Evolutionary conservation across 768 basidiomycete genomes (phyloP), one percentile per base, ranked within the genome.

Genomic region (Rhodotorula kratochvilovae): DNA sequence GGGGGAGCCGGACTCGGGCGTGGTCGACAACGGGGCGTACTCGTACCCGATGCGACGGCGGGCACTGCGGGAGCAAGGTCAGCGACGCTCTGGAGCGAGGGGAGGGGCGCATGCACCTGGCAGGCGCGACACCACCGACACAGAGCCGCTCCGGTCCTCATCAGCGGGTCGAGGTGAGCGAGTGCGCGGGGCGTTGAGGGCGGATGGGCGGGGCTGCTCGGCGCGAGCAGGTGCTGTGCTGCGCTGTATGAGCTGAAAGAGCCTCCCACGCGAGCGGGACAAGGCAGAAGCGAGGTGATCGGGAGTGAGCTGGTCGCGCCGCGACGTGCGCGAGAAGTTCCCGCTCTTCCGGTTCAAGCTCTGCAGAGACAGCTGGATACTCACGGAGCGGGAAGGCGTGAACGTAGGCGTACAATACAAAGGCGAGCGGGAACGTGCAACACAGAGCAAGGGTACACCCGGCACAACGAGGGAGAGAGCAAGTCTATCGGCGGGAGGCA

Each of bases 381-480:
- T n/a, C n/a, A n/a, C n/a, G n/a, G 42, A 42, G 42, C 8, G 42
- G 15, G 12, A 7, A 7, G 45, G 16, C 45, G 11, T 6, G 23
- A 48, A 50, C 48, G 51, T 53, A 53, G 51, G 29, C n/a, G n/a
- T 53, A 53, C 51, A 53, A 17, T n/a, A 53, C 51, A 53, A 50
- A 5, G 51, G 48, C 27, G 48, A 50, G 48, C 2, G 48, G 23
- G 11, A 27, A 10, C 48, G n/a, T n/a, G 48, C 48, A 50, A 50
- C 48, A 53, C 10, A 29, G 51, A 25, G 51, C 8, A 53, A 11
- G 51, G 27, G 51, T 53, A 45, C 50, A 33, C n/a, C 39, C 39
- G 19, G 31, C n/a, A 57, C 36, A 43, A 54, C 36, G 45, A 27
- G 48, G 48, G 36, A 1, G 36, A 21, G 56, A 19, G 35, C 23